Base-by-base conservation (phyloP, 2,329 filamentous ascomycete genomes). In the Fusarium bulbicola region DNA sequence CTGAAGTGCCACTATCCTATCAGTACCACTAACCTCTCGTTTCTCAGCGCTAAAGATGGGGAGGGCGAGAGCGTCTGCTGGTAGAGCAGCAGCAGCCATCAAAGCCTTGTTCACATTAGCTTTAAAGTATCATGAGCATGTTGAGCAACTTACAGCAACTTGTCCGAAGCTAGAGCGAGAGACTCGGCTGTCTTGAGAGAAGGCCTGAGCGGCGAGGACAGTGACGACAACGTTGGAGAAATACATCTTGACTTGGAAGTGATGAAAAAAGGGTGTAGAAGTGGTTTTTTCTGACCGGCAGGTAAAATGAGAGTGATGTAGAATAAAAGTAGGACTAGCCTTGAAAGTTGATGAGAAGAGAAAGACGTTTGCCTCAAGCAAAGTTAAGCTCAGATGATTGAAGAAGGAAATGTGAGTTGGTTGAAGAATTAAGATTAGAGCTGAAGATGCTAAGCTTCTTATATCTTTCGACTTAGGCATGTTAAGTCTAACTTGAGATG, bases 81-180 rank as follows among this genome's bases (percentile, higher is more conserved):
- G 68, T 3, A 72, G 53, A 36, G 68, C 68, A 7, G 50, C 68
- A n/a, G 52, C 28, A 57, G 59, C 68, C 68, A 72, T 72, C 34
- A 72, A 57, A 15, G 68, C 46, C 68, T 72, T 9, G 10, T 1
- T 15, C 1, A 16, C 1, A 11, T 69, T 42, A 69, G 58, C 15
- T 12, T 11, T 11, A 1, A 15, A n/a, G 20, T 6, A 5, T 16
- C 1, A 21, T 1, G 1, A 32, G 0, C 3, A 5, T 4, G 5
- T 2, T 3, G 14, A 18, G 7, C 1, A 24, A 42, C 65, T 15
- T 68, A 72, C 68, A 21, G 47, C 58, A 9, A 72, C 39, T 15
- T 64, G 67, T 15, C 57, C 52, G 20, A 37, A 34, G 28, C 34
- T 49, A 6, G 57, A 39, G 9, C 36, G 46, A 37, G 26, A 20